These are phyloP conservation scores for Cicer arietinum DNA, from an alignment of 306 rosid species.

Conservation along the genomic window DNA sequence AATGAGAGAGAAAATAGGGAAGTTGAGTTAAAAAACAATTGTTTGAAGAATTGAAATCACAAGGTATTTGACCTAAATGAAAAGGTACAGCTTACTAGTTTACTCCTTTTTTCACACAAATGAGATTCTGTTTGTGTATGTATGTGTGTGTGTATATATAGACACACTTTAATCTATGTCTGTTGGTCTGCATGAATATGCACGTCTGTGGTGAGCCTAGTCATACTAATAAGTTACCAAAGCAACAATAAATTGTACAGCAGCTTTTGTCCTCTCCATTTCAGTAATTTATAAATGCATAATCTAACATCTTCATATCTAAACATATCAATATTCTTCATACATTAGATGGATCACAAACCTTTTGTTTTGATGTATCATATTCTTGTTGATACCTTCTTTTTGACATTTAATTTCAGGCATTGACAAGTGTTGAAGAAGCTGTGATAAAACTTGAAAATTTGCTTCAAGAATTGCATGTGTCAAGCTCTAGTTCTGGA, in stretches of 20 bases:
- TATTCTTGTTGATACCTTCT: constrained; percentile 35
- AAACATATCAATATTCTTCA: constrained; percentile 1
- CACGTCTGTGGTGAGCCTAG: constrained; percentile 1
- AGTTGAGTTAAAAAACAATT: background rate
- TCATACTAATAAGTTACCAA: background rate
- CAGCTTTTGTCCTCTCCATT: constrained; percentile 2
- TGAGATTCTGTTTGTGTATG: background rate
- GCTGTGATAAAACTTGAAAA: constrained; percentile 83
- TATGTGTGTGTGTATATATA: too few relatives aligned
- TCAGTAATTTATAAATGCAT: constrained; percentile 20
- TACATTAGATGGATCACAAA: constrained; percentile 34
- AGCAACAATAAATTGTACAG: constrained; percentile 16
- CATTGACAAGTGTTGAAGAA: constrained; percentile 91
- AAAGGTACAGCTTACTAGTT: background rate
- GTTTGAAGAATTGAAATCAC: constrained; percentile 10
- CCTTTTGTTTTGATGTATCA: constrained; percentile 30
- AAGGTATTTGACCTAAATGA: background rate
- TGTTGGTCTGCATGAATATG: constrained; percentile 2
- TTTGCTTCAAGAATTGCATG: constrained; percentile 91
- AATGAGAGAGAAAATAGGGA: constrained; percentile 10
- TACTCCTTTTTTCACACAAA: background rate
- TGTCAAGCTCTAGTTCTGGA: constrained; percentile 79
- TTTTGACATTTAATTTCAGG: constrained; percentile 64
- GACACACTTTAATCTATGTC: background rate
- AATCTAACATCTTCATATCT: background rate